Base-by-base conservation (phyloP, 441 rosid species). In the Eutrema salsugineum region DNA sequence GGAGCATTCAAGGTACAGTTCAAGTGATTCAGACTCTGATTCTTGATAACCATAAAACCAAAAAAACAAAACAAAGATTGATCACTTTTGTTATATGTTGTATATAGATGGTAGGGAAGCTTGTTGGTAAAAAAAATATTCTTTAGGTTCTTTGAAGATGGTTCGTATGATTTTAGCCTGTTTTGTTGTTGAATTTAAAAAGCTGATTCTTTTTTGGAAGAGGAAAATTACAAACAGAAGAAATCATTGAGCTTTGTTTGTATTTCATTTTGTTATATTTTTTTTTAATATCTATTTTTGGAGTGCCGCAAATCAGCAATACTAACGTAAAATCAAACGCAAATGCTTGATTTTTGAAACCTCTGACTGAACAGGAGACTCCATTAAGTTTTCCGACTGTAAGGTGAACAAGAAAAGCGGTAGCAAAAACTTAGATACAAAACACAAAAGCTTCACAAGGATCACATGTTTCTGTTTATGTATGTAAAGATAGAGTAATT, bases 11-110 rank as follows among this genome's bases (percentile, higher is more conserved):
- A 70, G 80, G 76, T 65, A 71, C 50, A 71, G 76, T 66, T 70
- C 87, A 32, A 83, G 84, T 42, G 93, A 82, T 17, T 88, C 97
- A 0, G 96, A 91, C 71, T 33, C 73, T 20, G 99, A 92, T 47
- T 79, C 76, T 15, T 90, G 84, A 76, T 28, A 62, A 54, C 28
- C 16, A 17, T 8, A 11, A n/a, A 10, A 15, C 27, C n/a, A n/a
- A 22, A 24, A 9, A 19, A 24, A 47, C 28, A 40, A 71, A 22
- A 64, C n/a, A 40, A 39, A 28, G 2, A 24, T 22, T 24, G 30
- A 8, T 73, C 33, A 11, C 72, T 44, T 67, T 75, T 68, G 70
- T 69, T 39, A 0, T 57, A 56, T 67, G 74, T 75, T 67, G 74
- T 75, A 68, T 54, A 75, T 62, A 68, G 63, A 46, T 63, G 42